Conservation (phyloP, 305 asterid genomes). For the Solanum aculeatissimum region DNA sequence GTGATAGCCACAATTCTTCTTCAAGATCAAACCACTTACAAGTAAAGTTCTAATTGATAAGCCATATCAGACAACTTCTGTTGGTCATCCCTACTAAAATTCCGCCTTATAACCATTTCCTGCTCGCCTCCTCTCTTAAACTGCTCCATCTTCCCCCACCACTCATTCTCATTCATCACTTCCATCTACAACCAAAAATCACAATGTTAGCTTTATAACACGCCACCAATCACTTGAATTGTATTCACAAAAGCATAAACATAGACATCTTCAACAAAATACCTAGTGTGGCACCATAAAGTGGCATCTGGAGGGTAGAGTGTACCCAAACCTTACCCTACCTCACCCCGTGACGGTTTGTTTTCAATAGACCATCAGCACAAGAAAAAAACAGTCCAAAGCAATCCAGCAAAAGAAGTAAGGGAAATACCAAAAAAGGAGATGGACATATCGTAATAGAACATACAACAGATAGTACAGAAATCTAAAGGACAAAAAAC, state of each 20-base stretch:
- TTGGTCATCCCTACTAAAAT: constrained; percentile 71
- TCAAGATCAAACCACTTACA: constrained; percentile 43
- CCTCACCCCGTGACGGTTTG: neutral
- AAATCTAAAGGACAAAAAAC: neutral
- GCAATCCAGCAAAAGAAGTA: neutral
- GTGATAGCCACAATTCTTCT: neutral
- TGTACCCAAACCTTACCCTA: neutral
- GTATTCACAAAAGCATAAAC: neutral
- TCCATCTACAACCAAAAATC: constrained; percentile 39
- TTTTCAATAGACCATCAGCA: too few relatives aligned
- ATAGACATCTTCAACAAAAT: neutral
- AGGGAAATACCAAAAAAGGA: neutral
- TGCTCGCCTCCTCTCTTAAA: constrained; percentile 72
- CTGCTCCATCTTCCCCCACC: constrained; percentile 82
- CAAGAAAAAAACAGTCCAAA: neutral
- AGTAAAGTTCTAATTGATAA: constrained; percentile 66
- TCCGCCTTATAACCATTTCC: constrained; percentile 71
- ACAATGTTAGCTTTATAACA: neutral
- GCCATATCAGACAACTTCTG: constrained; percentile 77
- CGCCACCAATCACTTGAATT: neutral
- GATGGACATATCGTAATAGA: neutral
- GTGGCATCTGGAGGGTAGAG: too few relatives aligned
- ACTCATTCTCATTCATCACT: constrained; percentile 71
- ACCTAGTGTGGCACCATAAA: too few relatives aligned
- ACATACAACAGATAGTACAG: neutral